Evolutionary conservation across 1,139 yeast species (phyloP).

Genomic region (Magnusiomyces magnusii): DNA sequence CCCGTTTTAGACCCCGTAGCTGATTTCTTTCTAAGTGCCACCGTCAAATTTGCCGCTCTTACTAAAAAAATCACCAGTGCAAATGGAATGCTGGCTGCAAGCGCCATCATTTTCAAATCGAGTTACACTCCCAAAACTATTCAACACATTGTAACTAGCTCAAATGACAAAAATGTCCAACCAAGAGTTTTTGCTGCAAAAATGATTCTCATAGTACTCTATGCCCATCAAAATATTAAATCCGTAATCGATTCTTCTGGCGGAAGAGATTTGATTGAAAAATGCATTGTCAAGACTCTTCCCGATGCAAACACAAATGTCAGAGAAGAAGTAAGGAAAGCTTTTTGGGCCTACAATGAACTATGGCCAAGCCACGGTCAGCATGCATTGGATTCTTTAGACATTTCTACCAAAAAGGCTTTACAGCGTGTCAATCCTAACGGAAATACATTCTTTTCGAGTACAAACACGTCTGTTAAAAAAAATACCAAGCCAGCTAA

Average conservation of each 20-base stretch:
- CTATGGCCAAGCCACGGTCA: conserved; percentile 40
- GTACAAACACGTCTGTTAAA: not conserved
- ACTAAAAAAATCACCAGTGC: conserved; percentile 75
- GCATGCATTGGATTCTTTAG: conserved; percentile 37
- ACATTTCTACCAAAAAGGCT: conserved; percentile 44
- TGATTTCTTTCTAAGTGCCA: conserved; percentile 51
- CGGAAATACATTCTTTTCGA: not conserved
- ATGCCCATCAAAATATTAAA: conserved; percentile 23
- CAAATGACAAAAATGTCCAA: conserved; percentile 60
- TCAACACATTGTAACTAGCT: conserved; percentile 44
- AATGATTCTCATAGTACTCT: conserved; percentile 60
- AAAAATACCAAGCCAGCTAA: not conserved
- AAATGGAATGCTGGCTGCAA: conserved; percentile 62
- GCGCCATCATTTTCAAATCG: conserved; percentile 51
- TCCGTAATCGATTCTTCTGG: conserved; percentile 35
- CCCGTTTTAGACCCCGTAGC: conserved; percentile 50
- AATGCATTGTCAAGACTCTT: conserved; percentile 52
- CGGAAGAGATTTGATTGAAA: conserved; percentile 44
- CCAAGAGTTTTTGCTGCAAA: conserved; percentile 64
- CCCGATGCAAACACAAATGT: conserved; percentile 78
- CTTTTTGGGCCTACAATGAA: conserved; percentile 63
- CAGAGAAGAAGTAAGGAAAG: conserved; percentile 62
- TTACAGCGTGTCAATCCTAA: conserved; percentile 43
- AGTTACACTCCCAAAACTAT: conserved; percentile 49
- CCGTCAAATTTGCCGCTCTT: conserved; percentile 59